A percentile compares a stretch with the other conserved stretches of the same genome.
These are phyloP conservation scores for Trebouxia sp. DNA, from an alignment of 139 green algal species.

Conservation along the genomic window DNA sequence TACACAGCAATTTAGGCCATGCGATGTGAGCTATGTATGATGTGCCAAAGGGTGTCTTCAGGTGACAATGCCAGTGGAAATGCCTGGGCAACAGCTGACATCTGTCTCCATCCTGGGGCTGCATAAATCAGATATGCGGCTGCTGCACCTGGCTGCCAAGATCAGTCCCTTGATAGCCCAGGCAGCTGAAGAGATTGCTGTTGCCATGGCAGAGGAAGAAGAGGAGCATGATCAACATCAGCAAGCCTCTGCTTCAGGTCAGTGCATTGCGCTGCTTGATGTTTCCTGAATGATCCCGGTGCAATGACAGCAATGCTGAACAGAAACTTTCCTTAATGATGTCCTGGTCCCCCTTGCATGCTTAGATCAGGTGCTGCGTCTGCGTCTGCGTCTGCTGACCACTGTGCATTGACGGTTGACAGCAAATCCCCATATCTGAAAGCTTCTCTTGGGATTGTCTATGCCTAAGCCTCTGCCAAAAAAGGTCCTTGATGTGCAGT, in stretches of 20 bases:
- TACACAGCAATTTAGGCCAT: too few species aligned
- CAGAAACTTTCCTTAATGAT: too few species aligned
- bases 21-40: too few species aligned
- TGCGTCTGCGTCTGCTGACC: too few species aligned
- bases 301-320: too few species aligned
- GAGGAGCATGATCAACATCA: neutral
- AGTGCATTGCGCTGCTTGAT: neutral
- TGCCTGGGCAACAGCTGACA: neutral
- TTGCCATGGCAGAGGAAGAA: neutral
- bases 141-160: slow-evolving; percentile 41
- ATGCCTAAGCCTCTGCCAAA: too few species aligned
- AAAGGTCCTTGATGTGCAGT: too few species aligned
- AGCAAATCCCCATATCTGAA: too few species aligned
- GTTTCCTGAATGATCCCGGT: neutral
- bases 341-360: too few species aligned
- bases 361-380: too few species aligned
- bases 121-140: slow-evolving; percentile 42
- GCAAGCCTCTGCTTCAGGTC: neutral
- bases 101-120: slow-evolving; percentile 44
- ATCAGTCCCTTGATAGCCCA: slow-evolving; percentile 40
- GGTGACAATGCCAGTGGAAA: neutral
- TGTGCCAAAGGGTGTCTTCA: neutral
- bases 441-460: too few species aligned
- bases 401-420: too few species aligned
- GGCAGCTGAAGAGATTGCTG: slow-evolving; percentile 18